Conservation (phyloP, 306 rosid species). For the Dryas drummondii region DNA sequence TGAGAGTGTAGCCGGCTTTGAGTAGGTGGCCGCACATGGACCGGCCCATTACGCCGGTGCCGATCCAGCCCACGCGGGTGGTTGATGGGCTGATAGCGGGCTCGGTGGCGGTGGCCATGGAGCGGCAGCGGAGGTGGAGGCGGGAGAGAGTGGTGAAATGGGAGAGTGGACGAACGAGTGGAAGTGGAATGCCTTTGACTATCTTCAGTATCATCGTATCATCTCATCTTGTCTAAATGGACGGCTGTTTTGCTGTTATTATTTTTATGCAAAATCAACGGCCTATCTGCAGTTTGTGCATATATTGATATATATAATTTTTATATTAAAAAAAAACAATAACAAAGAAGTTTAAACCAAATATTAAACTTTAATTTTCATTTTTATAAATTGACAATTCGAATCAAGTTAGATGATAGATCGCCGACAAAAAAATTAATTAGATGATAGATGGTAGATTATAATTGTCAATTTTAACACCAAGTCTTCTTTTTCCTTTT, state of each 20-base stretch:
- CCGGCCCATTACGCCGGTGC: constrained; percentile 92
- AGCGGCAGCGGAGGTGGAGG: constrained; percentile 27
- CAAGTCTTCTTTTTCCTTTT: no score
- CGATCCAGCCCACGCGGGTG: constrained; percentile 93
- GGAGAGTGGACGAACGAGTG: constrained; percentile 14
- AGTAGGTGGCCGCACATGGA: constrained; percentile 84
- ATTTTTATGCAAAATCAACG: neutral
- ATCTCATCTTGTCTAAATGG: neutral
- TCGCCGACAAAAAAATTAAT: no score
- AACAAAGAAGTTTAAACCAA: neutral
- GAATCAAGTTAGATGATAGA: no score
- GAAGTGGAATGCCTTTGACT: constrained; percentile 20
- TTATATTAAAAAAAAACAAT: neutral
- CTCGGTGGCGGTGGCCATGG: constrained; percentile 53
- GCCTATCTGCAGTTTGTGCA: neutral
- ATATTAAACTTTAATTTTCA: no score
- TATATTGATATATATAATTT: no score
- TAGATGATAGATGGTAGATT: no score
- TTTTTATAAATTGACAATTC: no score
- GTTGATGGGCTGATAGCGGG: constrained; percentile 49
- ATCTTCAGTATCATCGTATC: neutral
- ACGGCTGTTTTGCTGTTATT: neutral
- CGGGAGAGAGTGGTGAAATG: constrained; percentile 17
- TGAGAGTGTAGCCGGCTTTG: constrained; percentile 80
- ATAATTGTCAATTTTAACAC: no score